Conservation (phyloP, 1,284 basidiomycete species). For the Vanrija sp. region DNA sequence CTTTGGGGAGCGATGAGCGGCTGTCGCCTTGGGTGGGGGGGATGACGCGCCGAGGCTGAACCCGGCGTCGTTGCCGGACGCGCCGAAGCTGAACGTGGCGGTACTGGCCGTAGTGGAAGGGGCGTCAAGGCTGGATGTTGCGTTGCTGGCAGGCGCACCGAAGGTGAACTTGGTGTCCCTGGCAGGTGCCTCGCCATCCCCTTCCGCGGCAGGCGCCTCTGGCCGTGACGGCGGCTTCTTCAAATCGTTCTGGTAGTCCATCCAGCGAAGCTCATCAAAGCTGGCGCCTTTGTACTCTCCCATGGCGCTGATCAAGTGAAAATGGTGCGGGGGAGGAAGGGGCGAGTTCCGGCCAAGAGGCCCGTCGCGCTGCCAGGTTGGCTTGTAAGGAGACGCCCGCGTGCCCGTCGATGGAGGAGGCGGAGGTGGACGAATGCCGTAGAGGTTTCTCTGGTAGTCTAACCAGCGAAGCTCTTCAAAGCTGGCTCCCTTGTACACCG, state of each 20-base stretch:
- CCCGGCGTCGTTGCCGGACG: too few relatives aligned
- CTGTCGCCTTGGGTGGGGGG: too few relatives aligned
- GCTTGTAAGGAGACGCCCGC: conserved; percentile 33
- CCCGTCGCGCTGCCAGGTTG: conserved; percentile 45
- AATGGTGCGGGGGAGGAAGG: conserved; percentile 31
- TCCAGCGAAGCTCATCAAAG: conserved; percentile 49
- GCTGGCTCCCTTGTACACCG: conserved; percentile 37
- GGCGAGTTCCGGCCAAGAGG: conserved; percentile 14
- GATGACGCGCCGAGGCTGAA: too few relatives aligned
- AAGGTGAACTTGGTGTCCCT: too few relatives aligned
- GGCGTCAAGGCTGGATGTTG: too few relatives aligned
- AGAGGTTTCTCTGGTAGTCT: conserved; percentile 38
- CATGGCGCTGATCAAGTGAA: conserved; percentile 45
- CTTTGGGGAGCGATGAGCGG: too few relatives aligned
- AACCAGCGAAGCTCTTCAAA: conserved; percentile 51
- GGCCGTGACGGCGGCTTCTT: conserved; percentile 45
- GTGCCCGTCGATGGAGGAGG: conserved; percentile 39
- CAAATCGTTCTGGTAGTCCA: conserved; percentile 57
- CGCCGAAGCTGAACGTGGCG: too few relatives aligned
- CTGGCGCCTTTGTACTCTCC: conserved; percentile 37
- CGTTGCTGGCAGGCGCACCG: too few relatives aligned
- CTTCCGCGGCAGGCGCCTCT: conserved; percentile 35
- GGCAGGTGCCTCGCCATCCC: conserved; percentile 53
- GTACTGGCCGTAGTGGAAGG: too few relatives aligned
- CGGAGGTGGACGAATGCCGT: conserved; percentile 20